A percentile compares a stretch with the other conserved stretches of the same genome.
phyloP scores from a whole-genome alignment of 208 protist species.

The Polymyxa betae region DNA sequence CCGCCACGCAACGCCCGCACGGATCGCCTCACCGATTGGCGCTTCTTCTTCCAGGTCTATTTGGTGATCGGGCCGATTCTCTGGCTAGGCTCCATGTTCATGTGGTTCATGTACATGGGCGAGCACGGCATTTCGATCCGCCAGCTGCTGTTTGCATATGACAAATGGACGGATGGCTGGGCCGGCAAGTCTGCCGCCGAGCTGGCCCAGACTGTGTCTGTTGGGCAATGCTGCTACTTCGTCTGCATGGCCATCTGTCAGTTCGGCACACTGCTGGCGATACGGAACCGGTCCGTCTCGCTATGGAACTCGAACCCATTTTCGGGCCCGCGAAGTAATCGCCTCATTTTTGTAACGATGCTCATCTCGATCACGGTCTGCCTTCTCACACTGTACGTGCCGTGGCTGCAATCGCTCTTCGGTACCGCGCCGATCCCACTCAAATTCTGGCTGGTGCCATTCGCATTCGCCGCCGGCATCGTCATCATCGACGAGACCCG shows the following conservation, averaged over 20 bases:
- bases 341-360: no score
- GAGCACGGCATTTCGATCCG: not conserved
- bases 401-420: no score
- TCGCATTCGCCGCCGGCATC: no score
- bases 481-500: no score
- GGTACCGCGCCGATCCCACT: no score
- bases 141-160: not conserved
- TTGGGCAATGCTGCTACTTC: not conserved
- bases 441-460: no score
- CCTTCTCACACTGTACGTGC: no score
- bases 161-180: not conserved
- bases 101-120: conserved; percentile 11
- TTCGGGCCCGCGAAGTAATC: no score
- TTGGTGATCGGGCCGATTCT: not conserved
- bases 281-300: no score
- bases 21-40: conserved; percentile 62
- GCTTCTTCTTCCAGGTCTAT: conserved; percentile 4
- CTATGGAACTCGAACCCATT: no score
- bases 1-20: conserved; percentile 60
- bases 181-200: not conserved
- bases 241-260: not conserved
- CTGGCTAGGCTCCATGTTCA: not conserved
- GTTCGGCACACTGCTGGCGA: no score
- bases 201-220: not conserved
- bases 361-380: no score